A percentile compares a stretch with the other conserved stretches of the same genome.
These are phyloP conservation scores for Kluyveromyces sp. DNA, from an alignment of 1,139 yeast genomes.

Conservation along the genomic window DNA sequence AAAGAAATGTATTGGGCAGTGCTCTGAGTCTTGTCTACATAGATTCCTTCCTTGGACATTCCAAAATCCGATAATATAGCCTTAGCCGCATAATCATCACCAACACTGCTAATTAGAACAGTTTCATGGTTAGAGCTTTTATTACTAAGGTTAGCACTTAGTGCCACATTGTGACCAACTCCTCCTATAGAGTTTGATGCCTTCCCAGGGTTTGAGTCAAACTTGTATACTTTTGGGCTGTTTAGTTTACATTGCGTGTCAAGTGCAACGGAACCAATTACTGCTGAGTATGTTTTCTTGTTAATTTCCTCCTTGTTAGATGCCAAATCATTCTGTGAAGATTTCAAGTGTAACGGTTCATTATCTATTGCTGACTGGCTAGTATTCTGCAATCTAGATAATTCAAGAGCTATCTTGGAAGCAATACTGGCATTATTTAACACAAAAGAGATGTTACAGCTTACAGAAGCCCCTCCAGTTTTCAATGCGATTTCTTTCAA, in stretches of 20 bases:
- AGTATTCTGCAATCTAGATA: conserved; percentile 35
- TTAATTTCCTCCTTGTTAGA: not conserved
- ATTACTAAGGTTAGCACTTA: conserved; percentile 37
- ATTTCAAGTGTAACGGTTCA: not conserved
- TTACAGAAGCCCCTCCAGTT: conserved; percentile 64
- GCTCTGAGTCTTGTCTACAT: conserved; percentile 19
- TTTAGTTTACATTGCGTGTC: conserved; percentile 52
- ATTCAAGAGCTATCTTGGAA: conserved; percentile 53
- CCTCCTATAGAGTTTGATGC: conserved; percentile 64
- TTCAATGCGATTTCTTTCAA: conserved; percentile 54
- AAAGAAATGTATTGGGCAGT: conserved; percentile 73
- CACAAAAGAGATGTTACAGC: conserved; percentile 68
- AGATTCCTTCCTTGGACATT: conserved; percentile 40
- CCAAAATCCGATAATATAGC: conserved; percentile 30
- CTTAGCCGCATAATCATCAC: conserved; percentile 48
- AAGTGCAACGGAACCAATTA: conserved; percentile 71
- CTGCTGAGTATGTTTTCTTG: conserved; percentile 30
- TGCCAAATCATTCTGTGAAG: not conserved
- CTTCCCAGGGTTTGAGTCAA: conserved; percentile 71
- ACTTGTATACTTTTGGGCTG: conserved; percentile 28
- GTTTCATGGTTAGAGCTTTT: conserved; percentile 20
- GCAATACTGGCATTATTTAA: conserved; percentile 68
- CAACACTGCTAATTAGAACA: conserved; percentile 54
- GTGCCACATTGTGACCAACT: conserved; percentile 70
- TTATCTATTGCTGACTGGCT: not conserved